Base-by-base conservation (phyloP, 371 early-diverging fungal species). In the Apophysomyces sp. region DNA sequence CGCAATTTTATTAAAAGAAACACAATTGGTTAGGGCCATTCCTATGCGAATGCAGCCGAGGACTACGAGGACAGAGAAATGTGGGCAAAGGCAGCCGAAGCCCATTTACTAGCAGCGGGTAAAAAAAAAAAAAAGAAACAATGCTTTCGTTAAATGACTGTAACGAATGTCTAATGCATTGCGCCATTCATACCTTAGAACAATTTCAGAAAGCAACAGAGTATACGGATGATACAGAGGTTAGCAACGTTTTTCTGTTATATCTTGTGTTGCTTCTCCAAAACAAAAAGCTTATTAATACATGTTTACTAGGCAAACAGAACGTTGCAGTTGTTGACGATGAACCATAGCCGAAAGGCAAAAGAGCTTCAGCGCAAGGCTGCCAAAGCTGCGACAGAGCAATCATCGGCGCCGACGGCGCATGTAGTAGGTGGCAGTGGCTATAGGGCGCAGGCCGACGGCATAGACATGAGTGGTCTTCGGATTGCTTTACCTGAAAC, bases 51-150 rank as follows among this genome's bases (percentile, higher is more conserved):
- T 61, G 69, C 61, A 3, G 84, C 84, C 28, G 84, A 84, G 61
- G 81, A 81, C 62, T 74, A 62, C 28, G 80, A 81, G 64, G 84
- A 84, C 54, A 68, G 67, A 12, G 84, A 81, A 58, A 57, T 67
- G 30, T 84, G 80, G 82, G 52, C 55, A 9, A 67, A 78, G 64
- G 84, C 84, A 29, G 69, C 72, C 21, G 74, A 80, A 31, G 69
- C 79, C 9, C 84, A 84, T 67, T 52, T 57, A 16, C 66, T 73
- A 39, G 84, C 84, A 37, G 84, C 84, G 44, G 71, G 78, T 78
- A 64, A 55, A 59, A 16, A 18, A 40, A 21, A 37, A 40, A 6
- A n/a, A 28, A 9, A 3, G n/a, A n/a, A n/a, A n/a, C n/a, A n/a
- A n/a, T n/a, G n/a, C n/a, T n/a, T n/a, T n/a, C n/a, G n/a, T n/a